Evolutionary conservation across 1,284 basidiomycete genomes (phyloP), one percentile per base, ranked within the genome.

Genomic region (Melampsora abietis-canadensis): DNA sequence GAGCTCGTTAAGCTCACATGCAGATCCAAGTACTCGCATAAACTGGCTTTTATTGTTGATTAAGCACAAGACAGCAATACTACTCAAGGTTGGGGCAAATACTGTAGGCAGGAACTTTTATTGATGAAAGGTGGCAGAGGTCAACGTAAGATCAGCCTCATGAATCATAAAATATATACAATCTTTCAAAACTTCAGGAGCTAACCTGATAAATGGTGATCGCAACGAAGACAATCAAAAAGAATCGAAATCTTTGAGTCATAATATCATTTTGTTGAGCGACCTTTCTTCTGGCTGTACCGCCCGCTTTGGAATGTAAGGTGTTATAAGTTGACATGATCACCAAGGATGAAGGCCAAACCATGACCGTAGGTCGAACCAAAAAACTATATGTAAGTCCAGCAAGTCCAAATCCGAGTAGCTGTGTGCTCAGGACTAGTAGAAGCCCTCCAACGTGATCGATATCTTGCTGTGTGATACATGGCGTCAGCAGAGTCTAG

Each of bases 341-440:
- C 17, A 83, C 82, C 19, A 83, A 76, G 12, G 81, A 76, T 46
- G 77, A 74, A 1, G 79, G 78, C 72, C 78, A 81, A 27, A 82
- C 75, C 81, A 81, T 81, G 31, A 77, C 78, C 1, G 80, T 79
- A 2, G 81, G 81, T 31, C 82, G 79, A 5, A 83, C 78, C 30
- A 82, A 73, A 30, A 76, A 46, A 17, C 67, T 67, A 27, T 82
- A 82, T 46, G 82, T 81, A n/a, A 80, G 37, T 76, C 85, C 85
- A 12, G 83, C 83, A 5, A 86, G 79, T 0, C 85, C 85, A 69
- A 85, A 86, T 3, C 85, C 85, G 40, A 86, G 84, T 62, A 85
- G 81, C 77, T 87, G 85, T 0, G 85, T 86, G 4, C 84, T 84
- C 64, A 85, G 82, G 0, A 87, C 81, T 0, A 86, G 85, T 74